Percentiles rank a stretch among this genome's conserved stretches.
phyloP scores from a whole-genome alignment of 768 basidiomycete genomes.

The Podaxis sp. region DNA sequence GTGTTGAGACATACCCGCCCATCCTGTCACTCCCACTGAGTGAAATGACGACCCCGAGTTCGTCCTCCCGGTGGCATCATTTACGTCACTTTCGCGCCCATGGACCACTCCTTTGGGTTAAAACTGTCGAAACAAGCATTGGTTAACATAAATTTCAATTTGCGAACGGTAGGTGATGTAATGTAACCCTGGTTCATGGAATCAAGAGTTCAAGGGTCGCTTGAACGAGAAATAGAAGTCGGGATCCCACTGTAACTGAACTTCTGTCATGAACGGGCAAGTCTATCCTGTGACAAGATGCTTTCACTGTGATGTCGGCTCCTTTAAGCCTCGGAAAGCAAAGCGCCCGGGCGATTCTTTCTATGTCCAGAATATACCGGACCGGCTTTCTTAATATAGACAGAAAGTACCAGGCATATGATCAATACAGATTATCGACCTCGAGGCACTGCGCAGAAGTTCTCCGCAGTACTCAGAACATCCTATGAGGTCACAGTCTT shows the following conservation, averaged over 20 bases:
- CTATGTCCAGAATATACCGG: background rate
- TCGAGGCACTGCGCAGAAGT: conserved; percentile 5
- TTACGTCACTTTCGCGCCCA: too few relatives aligned
- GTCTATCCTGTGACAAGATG: background rate
- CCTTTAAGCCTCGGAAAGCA: background rate
- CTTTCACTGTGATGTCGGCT: too few relatives aligned
- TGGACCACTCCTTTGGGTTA: too few relatives aligned
- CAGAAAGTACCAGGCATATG: background rate
- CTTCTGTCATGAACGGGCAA: background rate
- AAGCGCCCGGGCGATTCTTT: background rate
- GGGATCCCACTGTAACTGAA: conserved; percentile 1
- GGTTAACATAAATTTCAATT: too few relatives aligned
- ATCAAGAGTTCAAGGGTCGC: too few relatives aligned
- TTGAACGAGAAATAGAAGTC: conserved; percentile 11
- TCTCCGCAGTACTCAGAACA: background rate
- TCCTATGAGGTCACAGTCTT: background rate
- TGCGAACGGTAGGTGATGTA: too few relatives aligned
- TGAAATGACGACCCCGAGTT: too few relatives aligned
- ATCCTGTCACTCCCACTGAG: too few relatives aligned
- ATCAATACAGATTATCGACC: background rate
- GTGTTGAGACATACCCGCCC: too few relatives aligned
- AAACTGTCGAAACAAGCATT: too few relatives aligned
- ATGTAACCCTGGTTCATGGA: too few relatives aligned
- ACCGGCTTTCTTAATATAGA: background rate
- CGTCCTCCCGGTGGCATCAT: too few relatives aligned